A percentile compares a stretch with the other conserved stretches of the same genome.
These are phyloP conservation scores for Rhizopus microsporus DNA, from an alignment of 371 early-diverging fungal genomes.

Conservation along the genomic window DNA sequence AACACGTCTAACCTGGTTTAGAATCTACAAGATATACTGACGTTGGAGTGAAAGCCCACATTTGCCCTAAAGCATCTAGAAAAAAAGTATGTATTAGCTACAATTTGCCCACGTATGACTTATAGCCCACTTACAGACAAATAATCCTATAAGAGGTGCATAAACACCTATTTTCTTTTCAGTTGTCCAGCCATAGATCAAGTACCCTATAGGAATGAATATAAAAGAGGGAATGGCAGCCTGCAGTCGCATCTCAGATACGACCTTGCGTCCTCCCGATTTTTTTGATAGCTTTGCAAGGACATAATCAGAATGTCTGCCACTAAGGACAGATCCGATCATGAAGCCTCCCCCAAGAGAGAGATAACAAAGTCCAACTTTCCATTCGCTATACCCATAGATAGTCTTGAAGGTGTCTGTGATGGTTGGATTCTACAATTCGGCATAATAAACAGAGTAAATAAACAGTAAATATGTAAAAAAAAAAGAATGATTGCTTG, in stretches of 20 bases:
- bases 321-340: slow-evolving; percentile 49
- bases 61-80: slow-evolving; percentile 36
- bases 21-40: slow-evolving; percentile 57
- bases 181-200: slow-evolving; percentile 58
- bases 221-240: slow-evolving; percentile 48
- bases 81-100: background rate
- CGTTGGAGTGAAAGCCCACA: slow-evolving; percentile 44
- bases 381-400: slow-evolving; percentile 35
- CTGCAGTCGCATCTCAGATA: slow-evolving; percentile 47
- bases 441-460: background rate
- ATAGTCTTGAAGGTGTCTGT: slow-evolving; percentile 36
- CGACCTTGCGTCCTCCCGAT: slow-evolving; percentile 8
- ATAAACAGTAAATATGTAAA: background rate
- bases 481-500: slow-evolving; percentile 1
- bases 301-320: slow-evolving; percentile 48
- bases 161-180: slow-evolving; percentile 38
- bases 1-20: slow-evolving; percentile 36
- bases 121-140: slow-evolving; percentile 56
- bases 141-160: slow-evolving; percentile 52
- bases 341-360: slow-evolving; percentile 49
- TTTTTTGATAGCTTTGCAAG: slow-evolving; percentile 27
- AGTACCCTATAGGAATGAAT: slow-evolving; percentile 52
- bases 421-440: slow-evolving; percentile 39
- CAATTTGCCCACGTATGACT: slow-evolving; percentile 15
- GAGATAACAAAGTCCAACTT: slow-evolving; percentile 50